These are phyloP conservation scores for Solanum sitiens DNA, from an alignment of 257 asterid species.

Conservation along the genomic window DNA sequence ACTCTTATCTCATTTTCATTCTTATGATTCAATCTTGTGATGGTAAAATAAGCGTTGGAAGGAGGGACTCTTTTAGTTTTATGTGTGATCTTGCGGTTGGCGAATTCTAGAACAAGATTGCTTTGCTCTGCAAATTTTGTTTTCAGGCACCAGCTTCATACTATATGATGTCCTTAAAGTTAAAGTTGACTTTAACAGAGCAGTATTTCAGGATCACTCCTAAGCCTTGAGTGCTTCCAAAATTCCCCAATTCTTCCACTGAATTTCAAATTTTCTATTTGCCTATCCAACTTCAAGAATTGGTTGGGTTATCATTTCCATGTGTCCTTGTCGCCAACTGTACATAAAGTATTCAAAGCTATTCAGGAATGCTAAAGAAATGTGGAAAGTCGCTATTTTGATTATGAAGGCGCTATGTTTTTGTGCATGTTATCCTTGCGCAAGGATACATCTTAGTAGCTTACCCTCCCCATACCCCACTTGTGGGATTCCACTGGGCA, in stretches of 20 bases:
- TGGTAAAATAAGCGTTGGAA: background rate
- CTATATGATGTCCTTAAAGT: background rate
- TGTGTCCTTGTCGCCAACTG: background rate
- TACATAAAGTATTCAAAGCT: background rate
- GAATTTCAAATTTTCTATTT: background rate
- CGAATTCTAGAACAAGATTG: background rate
- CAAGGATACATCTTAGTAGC: background rate
- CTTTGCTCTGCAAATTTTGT: background rate
- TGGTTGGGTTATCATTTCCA: background rate
- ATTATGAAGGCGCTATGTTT: background rate
- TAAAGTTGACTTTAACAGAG: background rate
- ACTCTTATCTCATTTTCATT: background rate
- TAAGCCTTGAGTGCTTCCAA: background rate
- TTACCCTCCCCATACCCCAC: background rate
- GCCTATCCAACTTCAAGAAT: background rate
- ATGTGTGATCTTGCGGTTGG: background rate
- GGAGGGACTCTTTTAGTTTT: background rate
- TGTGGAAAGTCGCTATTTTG: background rate
- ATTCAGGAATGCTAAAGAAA: background rate
- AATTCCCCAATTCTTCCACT: background rate
- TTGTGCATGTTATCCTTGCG: background rate
- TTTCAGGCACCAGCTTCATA: background rate
- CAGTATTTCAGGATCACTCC: background rate
- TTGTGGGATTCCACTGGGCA: background rate
- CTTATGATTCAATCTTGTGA: background rate